Percentiles rank a stretch among this genome's conserved stretches.
These are phyloP conservation scores for Salinomyces thailandicus DNA, from an alignment of 2,329 filamentous ascomycete species.

Conservation along the genomic window DNA sequence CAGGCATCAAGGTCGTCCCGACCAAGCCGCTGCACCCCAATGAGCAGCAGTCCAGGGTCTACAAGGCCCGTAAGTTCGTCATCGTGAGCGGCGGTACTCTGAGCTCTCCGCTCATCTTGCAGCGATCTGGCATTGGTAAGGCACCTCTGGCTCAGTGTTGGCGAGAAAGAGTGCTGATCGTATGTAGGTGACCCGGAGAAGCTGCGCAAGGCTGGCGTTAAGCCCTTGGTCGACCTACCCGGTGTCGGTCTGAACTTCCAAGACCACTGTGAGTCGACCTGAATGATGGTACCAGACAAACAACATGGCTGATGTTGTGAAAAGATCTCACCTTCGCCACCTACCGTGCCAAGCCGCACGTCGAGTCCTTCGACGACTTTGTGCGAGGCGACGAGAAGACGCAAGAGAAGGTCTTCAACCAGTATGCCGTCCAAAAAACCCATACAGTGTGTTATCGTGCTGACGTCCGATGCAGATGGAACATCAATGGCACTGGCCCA, in stretches of 20 bases:
- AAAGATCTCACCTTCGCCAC: constrained; percentile 58
- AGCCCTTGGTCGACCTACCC: constrained; percentile 59
- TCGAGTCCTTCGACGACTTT: constrained; percentile 74
- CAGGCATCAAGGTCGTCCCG: constrained; percentile 58
- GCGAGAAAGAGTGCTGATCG: background rate
- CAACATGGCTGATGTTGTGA: too few species aligned
- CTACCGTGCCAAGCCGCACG: constrained; percentile 62
- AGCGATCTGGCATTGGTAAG: constrained; percentile 57
- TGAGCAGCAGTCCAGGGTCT: constrained; percentile 45
- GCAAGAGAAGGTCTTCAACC: constrained; percentile 52
- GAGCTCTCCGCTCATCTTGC: constrained; percentile 63
- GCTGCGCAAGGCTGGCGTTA: constrained; percentile 56
- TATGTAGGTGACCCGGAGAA: constrained; percentile 52
- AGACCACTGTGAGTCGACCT: constrained; percentile 44
- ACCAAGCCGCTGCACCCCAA: constrained; percentile 57
- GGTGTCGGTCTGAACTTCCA: constrained; percentile 70
- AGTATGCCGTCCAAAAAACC: background rate
- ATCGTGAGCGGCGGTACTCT: constrained; percentile 63
- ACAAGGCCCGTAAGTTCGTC: constrained; percentile 62
- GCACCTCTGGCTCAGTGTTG: background rate
- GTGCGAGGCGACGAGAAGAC: constrained; percentile 60
- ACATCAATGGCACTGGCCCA: constrained; percentile 66
- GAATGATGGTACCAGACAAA: background rate
- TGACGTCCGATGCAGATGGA: constrained; percentile 45
- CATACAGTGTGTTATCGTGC: background rate